Evolutionary conservation across 129 eudicot species (phyloP).

Genomic region (Cynara cardunculus): DNA sequence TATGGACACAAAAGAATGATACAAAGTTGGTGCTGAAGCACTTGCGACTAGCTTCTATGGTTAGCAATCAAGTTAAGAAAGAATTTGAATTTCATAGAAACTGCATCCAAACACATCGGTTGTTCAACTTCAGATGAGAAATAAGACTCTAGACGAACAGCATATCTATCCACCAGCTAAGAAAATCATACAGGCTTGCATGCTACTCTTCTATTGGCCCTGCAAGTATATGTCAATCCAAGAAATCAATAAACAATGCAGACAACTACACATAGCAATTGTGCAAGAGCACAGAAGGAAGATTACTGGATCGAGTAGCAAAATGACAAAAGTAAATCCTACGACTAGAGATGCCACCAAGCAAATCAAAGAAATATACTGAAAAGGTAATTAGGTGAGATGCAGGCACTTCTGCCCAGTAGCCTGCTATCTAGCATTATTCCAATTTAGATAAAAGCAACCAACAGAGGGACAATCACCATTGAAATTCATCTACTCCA

Average conservation of each 20-base stretch:
- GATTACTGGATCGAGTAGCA: conserved; percentile 21
- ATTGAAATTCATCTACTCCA: neutral
- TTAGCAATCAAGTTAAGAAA: conserved; percentile 46
- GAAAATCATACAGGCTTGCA: conserved; percentile 93
- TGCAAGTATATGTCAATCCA: conserved; percentile 98
- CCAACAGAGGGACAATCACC: conserved; percentile 3
- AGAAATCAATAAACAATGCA: conserved; percentile 69
- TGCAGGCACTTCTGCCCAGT: neutral
- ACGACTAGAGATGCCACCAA: conserved; percentile 6
- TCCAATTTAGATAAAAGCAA: conserved; percentile 3
- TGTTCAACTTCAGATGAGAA: conserved; percentile 88
- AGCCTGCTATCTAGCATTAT: conserved; percentile 20
- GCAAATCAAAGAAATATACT: neutral
- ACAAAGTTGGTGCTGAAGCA: conserved; percentile 24
- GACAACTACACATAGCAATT: conserved; percentile 22
- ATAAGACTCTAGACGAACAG: conserved; percentile 76
- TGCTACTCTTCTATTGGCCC: conserved; percentile 88
- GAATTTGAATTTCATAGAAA: conserved; percentile 44
- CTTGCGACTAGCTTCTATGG: conserved; percentile 42
- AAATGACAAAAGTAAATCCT: conserved; percentile 16
- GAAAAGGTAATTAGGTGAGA: neutral
- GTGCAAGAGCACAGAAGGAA: conserved; percentile 22
- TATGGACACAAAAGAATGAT: conserved; percentile 20
- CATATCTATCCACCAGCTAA: conserved; percentile 99
- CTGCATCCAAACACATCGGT: conserved; percentile 72